Base-by-base conservation (phyloP, 2,329 filamentous ascomycete species). In the Leptographium procerum region DNA sequence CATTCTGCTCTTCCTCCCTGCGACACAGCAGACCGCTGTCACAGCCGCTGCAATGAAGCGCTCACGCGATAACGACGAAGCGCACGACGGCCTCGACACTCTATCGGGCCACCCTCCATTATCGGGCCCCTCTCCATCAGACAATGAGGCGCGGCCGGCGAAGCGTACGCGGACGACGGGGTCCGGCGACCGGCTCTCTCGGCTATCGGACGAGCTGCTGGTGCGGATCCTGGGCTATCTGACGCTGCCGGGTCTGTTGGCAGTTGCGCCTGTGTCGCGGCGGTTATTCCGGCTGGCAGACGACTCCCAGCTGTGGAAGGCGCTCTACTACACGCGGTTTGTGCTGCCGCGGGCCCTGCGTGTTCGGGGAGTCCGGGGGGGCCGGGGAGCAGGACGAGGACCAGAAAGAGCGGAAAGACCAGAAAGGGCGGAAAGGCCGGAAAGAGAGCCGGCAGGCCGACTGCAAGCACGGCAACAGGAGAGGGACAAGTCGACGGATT, bases 241-340 rank as follows among this genome's bases (percentile, higher is more conserved):
- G n/a, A 75, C 87, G 2, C 81, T 89, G 33, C 73, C 79, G 9
- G 81, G 86, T 31, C 80, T 97, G 10, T 77, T 90, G 57, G 74
- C 76, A 56, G 76, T 81, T 40, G 74, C 78, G 7, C 75, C 84
- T 57, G 78, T 91, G n/a, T 96, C 90, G 2, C 83, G 75, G 57
- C 89, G 88, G 60, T 87, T 95, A 67, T 78, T 84, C 64, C 77
- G 77, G 45, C 79, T 97, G 22, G 81, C 89, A 9, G 79, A 81
- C 57, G 94, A 97, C 70, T 87, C 87, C 0, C 90, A 96, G 69
- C 75, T 97, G 59, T 99, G 94, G 94, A 94, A 92, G 70, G 80
- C 81, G 16, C 82, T 90, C 55, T 99, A 96, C 72, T 96, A 95
- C 72, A 79, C 84, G 29, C 85, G 87, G 62, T 97, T 95, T 71